Base-by-base conservation (phyloP, 2,329 filamentous ascomycete species). In the Colletotrichum melonis region DNA sequence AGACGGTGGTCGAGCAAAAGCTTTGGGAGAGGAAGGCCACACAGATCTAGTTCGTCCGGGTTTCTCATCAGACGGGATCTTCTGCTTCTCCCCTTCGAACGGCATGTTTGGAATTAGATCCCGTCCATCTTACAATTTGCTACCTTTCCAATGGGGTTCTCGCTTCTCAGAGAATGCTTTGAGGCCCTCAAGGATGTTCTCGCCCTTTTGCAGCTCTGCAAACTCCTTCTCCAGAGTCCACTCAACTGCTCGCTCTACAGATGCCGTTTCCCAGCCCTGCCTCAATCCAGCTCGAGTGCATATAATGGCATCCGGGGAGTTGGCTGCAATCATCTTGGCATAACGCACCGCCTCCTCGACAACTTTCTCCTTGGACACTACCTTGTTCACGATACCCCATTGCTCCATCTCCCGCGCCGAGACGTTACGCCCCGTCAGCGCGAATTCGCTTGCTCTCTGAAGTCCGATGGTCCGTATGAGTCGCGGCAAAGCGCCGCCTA, bases 401-500 rank as follows among this genome's bases (percentile, higher is more conserved):
- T 63, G 62, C 19, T 75, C 73, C 75, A 78, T 76, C 73, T 79
- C 76, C 4, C 69, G 42, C 19, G 77, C 77, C 2, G 75, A 74
- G 6, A 75, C 73, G 28, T 75, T 74, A 6, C 76, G 69, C 5
- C 76, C 77, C 9, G 77, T 78, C 3, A 79, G 66, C 4, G 76
- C 77, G 49, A 79, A 74, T 63, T 79, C 77, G n/a, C 74, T 76
- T 3, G 77, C 77, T 52, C 75, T 54, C 22, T 79, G 77, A 28
- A 78, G 74, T 2, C 77, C 77, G 46, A 76, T 73, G 3, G 65
- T 87, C 35, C 86, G 84, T 3, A 88, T 86, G 9, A 89, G 80
- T 22, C 88, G 84, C 3, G 88, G 84, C 8, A 89, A 82, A 11
- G 87, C 87, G 5, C 88, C 88, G 1, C 87, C 88, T 5, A 82